phyloP scores from a whole-genome alignment of 2,329 filamentous ascomycete species.

The Fusarium sp. region DNA sequence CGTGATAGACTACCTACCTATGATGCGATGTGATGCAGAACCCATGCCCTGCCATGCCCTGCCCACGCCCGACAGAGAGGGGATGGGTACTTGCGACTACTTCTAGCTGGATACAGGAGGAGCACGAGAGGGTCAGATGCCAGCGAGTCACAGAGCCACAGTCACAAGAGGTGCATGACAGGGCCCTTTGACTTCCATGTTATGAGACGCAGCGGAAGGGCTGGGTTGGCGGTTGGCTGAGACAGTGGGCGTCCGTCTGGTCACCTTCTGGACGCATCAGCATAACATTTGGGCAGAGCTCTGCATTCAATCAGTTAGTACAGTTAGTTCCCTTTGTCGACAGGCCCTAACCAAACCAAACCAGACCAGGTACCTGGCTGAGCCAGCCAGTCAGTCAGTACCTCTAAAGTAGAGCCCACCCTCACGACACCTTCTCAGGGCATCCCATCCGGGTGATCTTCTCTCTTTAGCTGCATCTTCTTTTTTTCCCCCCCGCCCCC shows the following conservation, averaged over 20 bases:
- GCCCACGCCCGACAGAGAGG: neutral
- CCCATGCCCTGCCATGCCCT: constrained; percentile 22
- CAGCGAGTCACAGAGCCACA: constrained; percentile 38
- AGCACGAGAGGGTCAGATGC: constrained; percentile 36
- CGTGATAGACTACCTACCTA: constrained; percentile 11
- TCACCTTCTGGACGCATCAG: constrained; percentile 16
- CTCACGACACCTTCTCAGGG: constrained; percentile 28
- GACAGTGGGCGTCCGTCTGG: constrained; percentile 1
- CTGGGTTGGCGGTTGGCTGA: constrained; percentile 30
- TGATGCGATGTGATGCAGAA: constrained; percentile 27
- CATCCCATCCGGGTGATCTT: constrained; percentile 16
- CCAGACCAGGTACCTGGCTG: constrained; percentile 1
- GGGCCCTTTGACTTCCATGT: constrained; percentile 11
- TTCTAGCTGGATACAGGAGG: constrained; percentile 7
- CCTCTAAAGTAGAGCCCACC: constrained; percentile 11
- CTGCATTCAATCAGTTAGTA: neutral
- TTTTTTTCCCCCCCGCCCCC: neutral
- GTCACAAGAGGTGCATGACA: constrained; percentile 34
- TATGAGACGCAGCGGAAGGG: constrained; percentile 26
- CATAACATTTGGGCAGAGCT: constrained; percentile 11
- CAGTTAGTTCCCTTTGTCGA: neutral
- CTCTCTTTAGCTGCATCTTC: constrained; percentile 24
- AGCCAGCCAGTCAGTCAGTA: constrained; percentile 7
- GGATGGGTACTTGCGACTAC: constrained; percentile 14
- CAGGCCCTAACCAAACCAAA: constrained; percentile 11